Conservation (phyloP, 768 basidiomycete genomes). For the Russula compacta region DNA sequence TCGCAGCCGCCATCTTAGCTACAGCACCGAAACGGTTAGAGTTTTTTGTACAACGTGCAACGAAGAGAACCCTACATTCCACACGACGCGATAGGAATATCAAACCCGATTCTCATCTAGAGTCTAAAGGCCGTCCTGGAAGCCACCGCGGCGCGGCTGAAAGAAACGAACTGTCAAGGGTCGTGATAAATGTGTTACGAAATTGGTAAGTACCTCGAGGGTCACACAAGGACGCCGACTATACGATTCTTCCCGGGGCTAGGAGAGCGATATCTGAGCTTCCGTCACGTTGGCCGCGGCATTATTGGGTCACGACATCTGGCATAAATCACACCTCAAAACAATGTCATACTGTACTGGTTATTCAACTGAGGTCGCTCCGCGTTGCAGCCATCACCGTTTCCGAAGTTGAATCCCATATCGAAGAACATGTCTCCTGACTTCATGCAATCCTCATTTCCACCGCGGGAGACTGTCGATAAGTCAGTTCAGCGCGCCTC, state of each 20-base stretch:
- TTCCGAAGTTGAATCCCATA: conserved; percentile 86
- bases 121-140: conserved; percentile 40
- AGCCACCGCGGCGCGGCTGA: conserved; percentile 48
- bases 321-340: conserved; percentile 41
- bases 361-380: conserved; percentile 74
- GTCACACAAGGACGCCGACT: conserved; percentile 90
- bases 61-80: conserved; percentile 50
- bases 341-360: conserved; percentile 72
- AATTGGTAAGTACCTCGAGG: conserved; percentile 31
- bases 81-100: conserved; percentile 83
- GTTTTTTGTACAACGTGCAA: background rate
- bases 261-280: conserved; percentile 67
- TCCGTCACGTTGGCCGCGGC: conserved; percentile 3
- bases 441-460: conserved; percentile 76
- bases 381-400: conserved; percentile 48
- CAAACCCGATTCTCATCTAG: conserved; percentile 49
- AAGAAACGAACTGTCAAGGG: background rate
- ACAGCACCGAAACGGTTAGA: background rate
- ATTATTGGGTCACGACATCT: background rate
- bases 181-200: background rate
- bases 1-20: too few species aligned
- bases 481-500: conserved; percentile 91
- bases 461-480: conserved; percentile 90
- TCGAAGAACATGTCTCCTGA: conserved; percentile 83
- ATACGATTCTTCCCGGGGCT: conserved; percentile 67